Evolutionary conservation across 768 basidiomycete genomes (phyloP), one percentile per base, ranked within the genome.

Genomic region (Xanthoconium purpureum): DNA sequence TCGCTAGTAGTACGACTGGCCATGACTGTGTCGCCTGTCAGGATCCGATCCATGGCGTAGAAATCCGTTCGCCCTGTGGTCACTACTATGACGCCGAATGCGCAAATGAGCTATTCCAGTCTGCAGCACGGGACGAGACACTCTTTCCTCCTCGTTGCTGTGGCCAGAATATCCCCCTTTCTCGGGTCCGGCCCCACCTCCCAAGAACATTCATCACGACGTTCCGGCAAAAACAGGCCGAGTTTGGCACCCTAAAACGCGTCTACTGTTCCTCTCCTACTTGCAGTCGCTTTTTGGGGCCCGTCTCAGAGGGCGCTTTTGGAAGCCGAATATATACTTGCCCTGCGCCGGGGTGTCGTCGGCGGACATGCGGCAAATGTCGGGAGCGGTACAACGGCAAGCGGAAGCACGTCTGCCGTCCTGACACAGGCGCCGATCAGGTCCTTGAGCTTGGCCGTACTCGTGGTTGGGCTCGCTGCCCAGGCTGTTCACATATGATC

Each of bases 91-190:
- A 75, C 50, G 54, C 59, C 12, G 60, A 2, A n/a, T 78, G 77
- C 57, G 11, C 71, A 30, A 63, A 65, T 4, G 60, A 69, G 36
- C 68, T 78, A 46, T 74, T 77, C 65, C 56, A 70, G 50, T 56
- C 66, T 14, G 66, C 76, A 1, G 69, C 64, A 6, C 59, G 54
- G 18, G 77, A 78, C 59, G 77, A 78, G 55, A 63, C 70, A 1
- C 69, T 78, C 30, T 76, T 68, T 58, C 77, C 76, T 5, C 76
- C 77, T 32, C 70, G 71, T 28, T 77, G 77, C 57, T 78, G 77
- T 56, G 58, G 67, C 33, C 62, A 62, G 32, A 55, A 57, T 9
- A 73, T 78, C 20, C 59, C 73, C 32, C 43, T 71, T 35, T 12
- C 35, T 13, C 57, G 57, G 3, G 70, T 75, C 28, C 57, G 46